A percentile compares a stretch with the other conserved stretches of the same genome.
These are phyloP conservation scores for Acanthamoeba sp. DNA, from an alignment of 208 protist species.

Conservation along the genomic window DNA sequence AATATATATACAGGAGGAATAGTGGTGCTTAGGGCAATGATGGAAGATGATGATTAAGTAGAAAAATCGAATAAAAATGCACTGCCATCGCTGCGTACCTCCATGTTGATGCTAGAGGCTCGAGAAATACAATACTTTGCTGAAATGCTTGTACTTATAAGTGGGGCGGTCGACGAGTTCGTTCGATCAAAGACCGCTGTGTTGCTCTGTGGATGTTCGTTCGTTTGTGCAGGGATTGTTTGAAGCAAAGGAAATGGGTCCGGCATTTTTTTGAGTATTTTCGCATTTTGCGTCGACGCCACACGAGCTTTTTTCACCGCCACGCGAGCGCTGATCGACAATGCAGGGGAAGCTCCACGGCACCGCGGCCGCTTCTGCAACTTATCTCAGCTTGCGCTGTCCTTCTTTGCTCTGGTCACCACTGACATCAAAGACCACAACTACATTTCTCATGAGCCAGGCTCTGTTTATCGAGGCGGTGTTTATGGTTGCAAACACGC, in stretches of 20 bases:
- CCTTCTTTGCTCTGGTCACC: too few relatives aligned
- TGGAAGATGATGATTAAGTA: not conserved
- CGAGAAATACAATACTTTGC: not conserved
- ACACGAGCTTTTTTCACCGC: not conserved
- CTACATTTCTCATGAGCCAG: too few relatives aligned
- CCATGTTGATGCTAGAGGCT: not conserved
- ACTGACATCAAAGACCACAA: too few relatives aligned
- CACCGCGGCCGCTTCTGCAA: too few relatives aligned
- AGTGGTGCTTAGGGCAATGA: not conserved
- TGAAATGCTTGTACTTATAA: not conserved
- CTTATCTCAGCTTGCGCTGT: too few relatives aligned
- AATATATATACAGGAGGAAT: too few relatives aligned
- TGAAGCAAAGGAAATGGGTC: not conserved
- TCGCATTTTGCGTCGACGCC: not conserved
- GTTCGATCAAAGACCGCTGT: slow-evolving; percentile 31
- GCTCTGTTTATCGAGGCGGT: too few relatives aligned
- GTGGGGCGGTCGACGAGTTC: slow-evolving; percentile 7
- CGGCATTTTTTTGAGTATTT: not conserved
- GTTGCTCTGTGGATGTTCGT: not conserved
- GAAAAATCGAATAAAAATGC: not conserved
- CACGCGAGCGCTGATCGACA: too few relatives aligned
- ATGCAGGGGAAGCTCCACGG: too few relatives aligned
- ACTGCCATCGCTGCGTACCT: not conserved
- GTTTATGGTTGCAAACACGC: too few relatives aligned
- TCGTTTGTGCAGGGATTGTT: not conserved